phyloP scores from a whole-genome alignment of 306 rosid genomes.

The Trifolium subterraneum region DNA sequence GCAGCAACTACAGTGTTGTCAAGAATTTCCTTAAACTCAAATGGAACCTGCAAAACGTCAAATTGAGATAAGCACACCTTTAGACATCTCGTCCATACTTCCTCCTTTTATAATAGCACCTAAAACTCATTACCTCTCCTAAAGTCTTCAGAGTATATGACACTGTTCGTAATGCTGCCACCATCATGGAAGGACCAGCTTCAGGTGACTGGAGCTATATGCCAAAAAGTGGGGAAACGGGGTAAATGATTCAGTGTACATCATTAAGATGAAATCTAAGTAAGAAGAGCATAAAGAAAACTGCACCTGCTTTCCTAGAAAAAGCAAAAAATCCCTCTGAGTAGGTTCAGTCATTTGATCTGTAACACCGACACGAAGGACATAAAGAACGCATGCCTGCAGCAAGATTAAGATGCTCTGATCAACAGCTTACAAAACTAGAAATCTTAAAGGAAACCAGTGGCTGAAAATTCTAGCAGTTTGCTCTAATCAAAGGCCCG shows the following conservation, averaged over 20 bases:
- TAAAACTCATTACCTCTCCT: slow-evolving; percentile 69
- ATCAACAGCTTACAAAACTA: slow-evolving; percentile 41
- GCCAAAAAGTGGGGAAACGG: slow-evolving; percentile 30
- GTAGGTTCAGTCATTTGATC: slow-evolving; percentile 98
- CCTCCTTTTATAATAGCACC: slow-evolving; percentile 12
- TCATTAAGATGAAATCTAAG: slow-evolving; percentile 13
- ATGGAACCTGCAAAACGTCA: slow-evolving; percentile 75
- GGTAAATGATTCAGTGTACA: slow-evolving; percentile 19
- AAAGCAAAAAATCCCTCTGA: slow-evolving; percentile 81
- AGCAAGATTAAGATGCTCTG: slow-evolving; percentile 42
- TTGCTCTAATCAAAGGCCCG: slow-evolving; percentile 9
- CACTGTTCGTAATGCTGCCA: slow-evolving; percentile 81
- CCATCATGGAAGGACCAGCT: slow-evolving; percentile 82
- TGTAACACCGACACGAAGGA: slow-evolving; percentile 86
- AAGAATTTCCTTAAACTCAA: slow-evolving; percentile 90
- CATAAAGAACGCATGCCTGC: slow-evolving; percentile 97
- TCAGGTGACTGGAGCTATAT: slow-evolving; percentile 79
- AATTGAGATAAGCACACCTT: slow-evolving; percentile 40
- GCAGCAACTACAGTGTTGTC: slow-evolving; percentile 89
- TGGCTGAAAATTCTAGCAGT: slow-evolving; percentile 27
- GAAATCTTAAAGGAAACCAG: slow-evolving; percentile 22
- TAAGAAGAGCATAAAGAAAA: slow-evolving; percentile 1
- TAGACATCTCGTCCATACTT: slow-evolving; percentile 25
- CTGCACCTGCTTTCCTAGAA: slow-evolving; percentile 79
- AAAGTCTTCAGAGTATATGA: slow-evolving; percentile 82